These are phyloP conservation scores for Sporothrix protearum DNA, from an alignment of 2,329 filamentous ascomycete genomes.

Conservation along the genomic window DNA sequence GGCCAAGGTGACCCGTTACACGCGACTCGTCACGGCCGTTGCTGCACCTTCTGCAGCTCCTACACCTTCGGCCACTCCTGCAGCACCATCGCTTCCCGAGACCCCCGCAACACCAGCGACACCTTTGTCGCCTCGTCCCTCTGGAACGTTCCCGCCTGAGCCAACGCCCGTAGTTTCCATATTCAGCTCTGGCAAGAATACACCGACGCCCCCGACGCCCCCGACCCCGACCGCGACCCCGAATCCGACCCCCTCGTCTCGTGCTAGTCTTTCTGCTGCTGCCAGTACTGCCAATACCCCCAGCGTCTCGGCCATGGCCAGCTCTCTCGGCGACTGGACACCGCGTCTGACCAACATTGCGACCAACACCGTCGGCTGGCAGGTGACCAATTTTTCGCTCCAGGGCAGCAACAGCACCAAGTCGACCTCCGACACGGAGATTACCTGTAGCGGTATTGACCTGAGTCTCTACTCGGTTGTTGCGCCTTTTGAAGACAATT, in stretches of 20 bases:
- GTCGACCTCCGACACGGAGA: constrained; percentile 42
- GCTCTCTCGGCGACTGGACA: neutral
- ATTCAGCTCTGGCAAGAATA: constrained; percentile 11
- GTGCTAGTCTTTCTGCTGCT: neutral
- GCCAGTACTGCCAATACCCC: neutral
- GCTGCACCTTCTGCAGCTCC: neutral
- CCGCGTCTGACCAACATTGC: constrained; percentile 28
- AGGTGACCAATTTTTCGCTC: constrained; percentile 57
- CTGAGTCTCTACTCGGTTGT: constrained; percentile 67
- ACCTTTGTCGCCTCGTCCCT: neutral
- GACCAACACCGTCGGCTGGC: constrained; percentile 61
- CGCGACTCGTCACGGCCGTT: constrained; percentile 22
- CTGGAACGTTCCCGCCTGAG: neutral
- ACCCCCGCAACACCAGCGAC: neutral
- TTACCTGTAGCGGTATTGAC: constrained; percentile 72
- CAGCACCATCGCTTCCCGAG: neutral
- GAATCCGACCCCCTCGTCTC: neutral
- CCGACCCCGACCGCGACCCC: too few species aligned
- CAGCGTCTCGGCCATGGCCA: neutral
- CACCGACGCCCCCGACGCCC: neutral
- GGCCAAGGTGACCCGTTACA: constrained; percentile 45
- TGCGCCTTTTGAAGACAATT: constrained; percentile 73
- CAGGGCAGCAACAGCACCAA: constrained; percentile 48
- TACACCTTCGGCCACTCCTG: neutral
- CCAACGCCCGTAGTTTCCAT: neutral